These are phyloP conservation scores for Neurospora sp. DNA, from an alignment of 495 filamentous ascomycete genomes.

Conservation along the genomic window DNA sequence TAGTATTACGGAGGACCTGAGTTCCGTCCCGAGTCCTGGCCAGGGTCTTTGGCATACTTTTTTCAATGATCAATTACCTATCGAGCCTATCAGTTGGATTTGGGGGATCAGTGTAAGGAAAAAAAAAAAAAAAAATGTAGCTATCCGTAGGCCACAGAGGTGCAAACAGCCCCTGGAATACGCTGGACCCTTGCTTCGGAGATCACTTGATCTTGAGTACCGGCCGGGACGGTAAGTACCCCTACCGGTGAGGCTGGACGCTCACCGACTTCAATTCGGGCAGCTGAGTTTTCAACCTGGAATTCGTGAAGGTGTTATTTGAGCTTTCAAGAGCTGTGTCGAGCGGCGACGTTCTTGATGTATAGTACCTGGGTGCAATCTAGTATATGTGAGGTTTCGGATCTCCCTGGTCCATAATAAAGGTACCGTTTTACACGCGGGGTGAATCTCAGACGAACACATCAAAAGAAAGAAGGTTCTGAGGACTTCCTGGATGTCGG, in stretches of 20 bases:
- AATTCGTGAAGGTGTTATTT: background rate
- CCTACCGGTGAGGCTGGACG: background rate
- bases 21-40: background rate
- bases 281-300: background rate
- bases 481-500: background rate
- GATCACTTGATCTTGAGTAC: background rate
- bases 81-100: background rate
- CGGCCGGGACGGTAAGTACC: background rate
- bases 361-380: background rate
- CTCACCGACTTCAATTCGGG: background rate
- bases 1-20: background rate
- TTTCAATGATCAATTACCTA: background rate
- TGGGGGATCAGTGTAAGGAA: background rate
- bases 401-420: background rate
- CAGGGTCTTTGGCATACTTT: background rate
- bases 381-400: background rate
- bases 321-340: background rate
- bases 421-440: background rate
- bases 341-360: background rate
- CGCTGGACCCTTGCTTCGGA: background rate
- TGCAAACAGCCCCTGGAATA: background rate
- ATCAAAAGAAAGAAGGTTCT: background rate
- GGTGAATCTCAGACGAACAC: background rate
- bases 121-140: background rate
- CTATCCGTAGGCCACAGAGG: background rate